These are phyloP conservation scores for Zygosaccharomyces pseudobailii DNA, from an alignment of 1,139 yeast genomes.

Conservation along the genomic window DNA sequence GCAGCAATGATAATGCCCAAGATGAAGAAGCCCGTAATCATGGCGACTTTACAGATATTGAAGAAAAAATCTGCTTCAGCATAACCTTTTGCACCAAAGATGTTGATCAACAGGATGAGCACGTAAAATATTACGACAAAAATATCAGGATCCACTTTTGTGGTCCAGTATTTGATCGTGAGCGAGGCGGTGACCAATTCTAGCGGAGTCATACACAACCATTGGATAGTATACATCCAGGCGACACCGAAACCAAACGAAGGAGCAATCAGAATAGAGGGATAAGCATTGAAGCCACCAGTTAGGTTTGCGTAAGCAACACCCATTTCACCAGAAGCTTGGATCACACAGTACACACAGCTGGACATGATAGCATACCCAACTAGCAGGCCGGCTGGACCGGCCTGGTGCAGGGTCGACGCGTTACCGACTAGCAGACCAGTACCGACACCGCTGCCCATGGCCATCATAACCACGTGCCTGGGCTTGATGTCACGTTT, in stretches of 20 bases:
- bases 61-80: constrained; percentile 71
- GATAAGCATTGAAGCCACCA: constrained; percentile 74
- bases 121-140: constrained; percentile 64
- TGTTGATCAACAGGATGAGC: constrained; percentile 51
- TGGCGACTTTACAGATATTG: constrained; percentile 54
- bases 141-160: constrained; percentile 56
- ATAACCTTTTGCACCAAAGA: constrained; percentile 68
- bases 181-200: constrained; percentile 76
- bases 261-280: constrained; percentile 60
- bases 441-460: constrained; percentile 83
- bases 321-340: constrained; percentile 83
- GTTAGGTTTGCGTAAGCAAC: constrained; percentile 67
- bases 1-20: constrained; percentile 56
- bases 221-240: constrained; percentile 77
- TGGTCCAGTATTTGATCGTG: constrained; percentile 46
- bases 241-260: constrained; percentile 79
- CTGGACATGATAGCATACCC: constrained; percentile 67
- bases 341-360: constrained; percentile 69
- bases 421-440: constrained; percentile 78
- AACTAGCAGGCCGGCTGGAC: constrained; percentile 72
- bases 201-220: constrained; percentile 72
- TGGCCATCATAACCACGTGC: constrained; percentile 65
- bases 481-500: constrained; percentile 48
- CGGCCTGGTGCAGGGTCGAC: constrained; percentile 59
- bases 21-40: constrained; percentile 61